A percentile compares a stretch with the other conserved stretches of the same genome.
Evolutionary conservation across 768 basidiomycete genomes (phyloP).

Genomic region (Megacollybia marginata): DNA sequence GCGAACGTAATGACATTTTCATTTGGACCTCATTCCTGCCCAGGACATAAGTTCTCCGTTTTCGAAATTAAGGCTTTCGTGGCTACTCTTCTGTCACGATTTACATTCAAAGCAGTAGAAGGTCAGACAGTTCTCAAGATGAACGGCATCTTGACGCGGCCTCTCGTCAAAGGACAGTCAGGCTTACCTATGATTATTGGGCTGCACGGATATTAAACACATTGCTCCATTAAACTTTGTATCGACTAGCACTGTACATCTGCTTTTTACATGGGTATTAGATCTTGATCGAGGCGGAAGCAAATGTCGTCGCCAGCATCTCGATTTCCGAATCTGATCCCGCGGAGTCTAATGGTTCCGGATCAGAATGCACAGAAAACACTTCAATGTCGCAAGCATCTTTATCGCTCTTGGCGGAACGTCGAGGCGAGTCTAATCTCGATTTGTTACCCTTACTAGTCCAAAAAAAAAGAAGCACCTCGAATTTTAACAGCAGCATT

Average conservation of each 20-base stretch:
- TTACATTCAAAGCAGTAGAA: conserved; percentile 36
- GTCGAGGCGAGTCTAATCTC: no score
- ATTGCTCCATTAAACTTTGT: not conserved
- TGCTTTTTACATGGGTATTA: no score
- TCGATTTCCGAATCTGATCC: conserved; percentile 28
- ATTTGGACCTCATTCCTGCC: conserved; percentile 41
- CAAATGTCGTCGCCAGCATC: conserved; percentile 19
- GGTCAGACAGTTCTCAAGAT: conserved; percentile 35
- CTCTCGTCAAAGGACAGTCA: conserved; percentile 35
- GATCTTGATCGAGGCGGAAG: conserved; percentile 10
- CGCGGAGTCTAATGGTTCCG: not conserved
- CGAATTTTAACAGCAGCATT: no score
- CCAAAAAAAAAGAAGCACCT: no score
- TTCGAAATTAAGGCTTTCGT: conserved; percentile 46
- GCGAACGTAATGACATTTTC: conserved; percentile 48
- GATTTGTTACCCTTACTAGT: no score
- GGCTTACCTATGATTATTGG: conserved; percentile 31
- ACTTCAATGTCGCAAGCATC: not conserved
- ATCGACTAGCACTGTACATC: not conserved
- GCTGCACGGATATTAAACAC: not conserved
- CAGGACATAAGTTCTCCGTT: conserved; percentile 41
- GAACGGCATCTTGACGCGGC: conserved; percentile 42
- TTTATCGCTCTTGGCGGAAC: no score
- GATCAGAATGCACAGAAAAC: conserved; percentile 8
- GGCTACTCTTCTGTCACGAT: conserved; percentile 34